Base-by-base conservation (phyloP, 1,284 basidiomycete genomes). In the Sporisorium scitamineum region DNA sequence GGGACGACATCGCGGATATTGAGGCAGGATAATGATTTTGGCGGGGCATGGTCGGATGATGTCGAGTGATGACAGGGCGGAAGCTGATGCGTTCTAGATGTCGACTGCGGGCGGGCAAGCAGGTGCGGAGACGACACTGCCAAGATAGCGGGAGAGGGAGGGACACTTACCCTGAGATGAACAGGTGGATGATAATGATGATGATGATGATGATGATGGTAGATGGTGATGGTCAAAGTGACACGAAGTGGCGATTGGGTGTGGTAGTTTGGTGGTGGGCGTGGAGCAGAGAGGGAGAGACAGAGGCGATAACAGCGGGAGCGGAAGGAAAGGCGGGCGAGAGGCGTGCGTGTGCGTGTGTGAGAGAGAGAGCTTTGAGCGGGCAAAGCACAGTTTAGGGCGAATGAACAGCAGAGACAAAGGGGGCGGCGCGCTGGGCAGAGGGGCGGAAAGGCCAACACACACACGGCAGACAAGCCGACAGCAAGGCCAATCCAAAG, bases 91-190 rank as follows among this genome's bases (percentile, higher is more conserved):
- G n/a, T 37, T 60, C 56, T 64, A 62, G 58, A 61, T 57, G 61
- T 53, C 41, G 55, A 61, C 44, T 45, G 54, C 41, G 22, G 32
- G 41, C 24, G 16, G 37, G 3, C 14, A 31, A 31, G 47, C 20
- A 20, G 9, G 45, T 47, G 47, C 13, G 47, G 20, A 29, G 37
- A 13, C 11, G 2, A 10, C 53, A 26, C 24, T 24, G 45, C 34
- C 8, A 11, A n/a, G 20, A 32, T 8, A 22, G 42, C 10, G 20
- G 10, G 20, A 34, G 10, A 32, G 54, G 42, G 14, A n/a, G 27
- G 39, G 31, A 39, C 54, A 71, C 69, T 66, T 42, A 71, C 69
- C 59, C 69, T 71, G 62, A 55, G 47, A 18, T 62, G 55, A 51
- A 61, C 69, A 66, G 69, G 59, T 51, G 59, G 69, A 71, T 18